phyloP scores from a whole-genome alignment of 148 eudicot species.

The Chenopodium quinoa region DNA sequence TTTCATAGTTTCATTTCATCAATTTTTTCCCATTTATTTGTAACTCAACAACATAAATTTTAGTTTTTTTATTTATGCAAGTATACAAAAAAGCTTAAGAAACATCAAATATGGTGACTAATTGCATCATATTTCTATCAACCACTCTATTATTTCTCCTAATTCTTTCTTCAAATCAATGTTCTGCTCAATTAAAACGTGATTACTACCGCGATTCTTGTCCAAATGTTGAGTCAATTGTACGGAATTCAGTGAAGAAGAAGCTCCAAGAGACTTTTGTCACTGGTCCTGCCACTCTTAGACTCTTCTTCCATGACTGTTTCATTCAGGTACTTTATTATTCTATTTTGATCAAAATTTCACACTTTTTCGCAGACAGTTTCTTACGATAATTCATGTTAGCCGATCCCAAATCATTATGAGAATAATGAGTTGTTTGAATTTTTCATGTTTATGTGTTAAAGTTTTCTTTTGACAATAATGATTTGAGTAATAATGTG shows the following conservation, averaged over 20 bases:
- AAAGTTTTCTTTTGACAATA: neutral
- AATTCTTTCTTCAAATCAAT: conserved; percentile 7
- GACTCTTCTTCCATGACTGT: conserved; percentile 86
- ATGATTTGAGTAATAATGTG: neutral
- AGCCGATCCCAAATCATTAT: neutral
- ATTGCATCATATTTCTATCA: neutral
- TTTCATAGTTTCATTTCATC: conserved; percentile 7
- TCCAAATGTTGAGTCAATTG: conserved; percentile 60
- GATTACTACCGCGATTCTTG: conserved; percentile 48
- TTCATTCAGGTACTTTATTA: conserved; percentile 42
- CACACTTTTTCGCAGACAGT: too few species aligned
- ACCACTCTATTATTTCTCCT: neutral
- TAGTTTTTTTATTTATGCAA: neutral
- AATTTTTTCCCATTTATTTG: conserved; percentile 1
- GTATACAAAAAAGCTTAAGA: neutral
- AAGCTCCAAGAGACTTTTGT: conserved; percentile 54
- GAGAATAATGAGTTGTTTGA: too few species aligned
- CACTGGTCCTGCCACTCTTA: conserved; percentile 70
- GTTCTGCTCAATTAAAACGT: conserved; percentile 23
- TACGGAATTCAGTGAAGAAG: conserved; percentile 47
- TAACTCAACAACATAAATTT: neutral
- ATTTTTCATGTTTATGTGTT: too few species aligned
- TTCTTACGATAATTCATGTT: too few species aligned
- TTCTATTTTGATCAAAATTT: neutral
- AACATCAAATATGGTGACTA: neutral